Evolutionary conservation across 805 yeast genomes (phyloP).

Genomic region (Alloascoidea africana): DNA sequence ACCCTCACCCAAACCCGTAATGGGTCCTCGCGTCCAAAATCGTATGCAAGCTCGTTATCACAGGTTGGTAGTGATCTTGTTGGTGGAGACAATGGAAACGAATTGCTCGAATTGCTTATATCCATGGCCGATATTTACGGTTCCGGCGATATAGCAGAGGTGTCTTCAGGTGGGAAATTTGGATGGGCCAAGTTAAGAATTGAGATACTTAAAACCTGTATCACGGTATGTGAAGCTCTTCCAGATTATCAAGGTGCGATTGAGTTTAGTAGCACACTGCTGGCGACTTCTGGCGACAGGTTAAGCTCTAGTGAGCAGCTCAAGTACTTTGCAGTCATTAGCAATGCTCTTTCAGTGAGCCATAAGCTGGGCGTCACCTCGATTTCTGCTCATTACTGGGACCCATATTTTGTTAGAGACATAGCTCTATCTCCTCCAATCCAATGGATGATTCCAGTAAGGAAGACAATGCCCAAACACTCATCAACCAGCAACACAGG

Average conservation of each 20-base stretch:
- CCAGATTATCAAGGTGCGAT: slow-evolving; percentile 28
- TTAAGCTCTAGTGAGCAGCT: slow-evolving; percentile 45
- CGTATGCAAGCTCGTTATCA: too few relatives aligned
- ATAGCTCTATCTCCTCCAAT: too few relatives aligned
- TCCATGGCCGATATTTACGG: slow-evolving; percentile 39
- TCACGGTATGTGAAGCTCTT: slow-evolving; percentile 36
- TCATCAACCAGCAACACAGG: too few relatives aligned
- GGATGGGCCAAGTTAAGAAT: slow-evolving; percentile 47
- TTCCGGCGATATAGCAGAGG: slow-evolving; percentile 21
- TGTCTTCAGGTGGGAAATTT: slow-evolving; percentile 16
- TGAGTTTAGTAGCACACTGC: slow-evolving; percentile 33
- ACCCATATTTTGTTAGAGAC: slow-evolving; percentile 45
- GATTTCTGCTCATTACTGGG: slow-evolving; percentile 28
- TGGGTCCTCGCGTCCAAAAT: too few relatives aligned
- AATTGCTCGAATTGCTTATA: slow-evolving; percentile 29
- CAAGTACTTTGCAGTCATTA: slow-evolving; percentile 20
- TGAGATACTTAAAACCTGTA: slow-evolving; percentile 34
- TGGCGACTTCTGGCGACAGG: slow-evolving; percentile 39
- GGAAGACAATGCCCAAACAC: too few relatives aligned
- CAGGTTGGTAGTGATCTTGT: too few relatives aligned
- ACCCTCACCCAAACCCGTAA: too few relatives aligned
- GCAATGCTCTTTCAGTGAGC: slow-evolving; percentile 10
- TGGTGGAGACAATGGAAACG: slow-evolving; percentile 10
- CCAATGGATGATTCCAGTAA: too few relatives aligned
- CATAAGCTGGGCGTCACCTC: slow-evolving; percentile 6